Evolutionary conservation across 2,329 filamentous ascomycete genomes (phyloP).

Genomic region (Colletotrichum magnum): DNA sequence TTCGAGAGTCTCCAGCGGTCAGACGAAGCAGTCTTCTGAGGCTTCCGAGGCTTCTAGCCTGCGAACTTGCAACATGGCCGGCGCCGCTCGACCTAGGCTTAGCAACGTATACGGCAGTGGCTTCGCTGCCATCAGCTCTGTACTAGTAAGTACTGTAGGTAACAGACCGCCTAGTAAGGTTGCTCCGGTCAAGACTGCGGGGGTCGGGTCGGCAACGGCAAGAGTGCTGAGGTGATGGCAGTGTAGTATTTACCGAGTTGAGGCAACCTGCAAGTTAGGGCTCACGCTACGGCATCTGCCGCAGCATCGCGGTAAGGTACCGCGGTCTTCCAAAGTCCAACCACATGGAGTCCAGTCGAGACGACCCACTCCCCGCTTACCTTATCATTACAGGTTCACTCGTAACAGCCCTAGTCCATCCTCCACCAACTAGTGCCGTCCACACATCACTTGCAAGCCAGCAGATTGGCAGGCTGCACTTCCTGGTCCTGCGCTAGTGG

Average conservation of each 20-base stretch:
- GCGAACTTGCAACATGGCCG: not conserved
- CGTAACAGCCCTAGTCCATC: constrained; percentile 16
- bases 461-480: constrained; percentile 1
- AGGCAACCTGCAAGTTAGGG: not conserved
- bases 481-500: constrained; percentile 1
- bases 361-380: constrained; percentile 34
- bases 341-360: not conserved
- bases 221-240: too few relatives aligned
- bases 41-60: constrained; percentile 18
- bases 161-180: constrained; percentile 1
- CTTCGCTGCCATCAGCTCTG: not conserved
- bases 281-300: constrained; percentile 31
- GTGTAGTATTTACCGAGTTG: too few relatives aligned
- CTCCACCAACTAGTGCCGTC: constrained; percentile 21
- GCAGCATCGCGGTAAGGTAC: constrained; percentile 34
- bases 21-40: constrained; percentile 5
- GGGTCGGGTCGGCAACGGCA: too few relatives aligned
- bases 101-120: too few relatives aligned
- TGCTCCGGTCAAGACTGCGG: too few relatives aligned
- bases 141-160: not conserved
- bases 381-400: constrained; percentile 39
- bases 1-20: not conserved
- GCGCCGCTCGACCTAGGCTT: not conserved
- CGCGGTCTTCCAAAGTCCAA: not conserved
- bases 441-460: constrained; percentile 12